These are phyloP conservation scores for Polyporus tsugae DNA, from an alignment of 1,284 basidiomycete genomes.

Conservation along the genomic window DNA sequence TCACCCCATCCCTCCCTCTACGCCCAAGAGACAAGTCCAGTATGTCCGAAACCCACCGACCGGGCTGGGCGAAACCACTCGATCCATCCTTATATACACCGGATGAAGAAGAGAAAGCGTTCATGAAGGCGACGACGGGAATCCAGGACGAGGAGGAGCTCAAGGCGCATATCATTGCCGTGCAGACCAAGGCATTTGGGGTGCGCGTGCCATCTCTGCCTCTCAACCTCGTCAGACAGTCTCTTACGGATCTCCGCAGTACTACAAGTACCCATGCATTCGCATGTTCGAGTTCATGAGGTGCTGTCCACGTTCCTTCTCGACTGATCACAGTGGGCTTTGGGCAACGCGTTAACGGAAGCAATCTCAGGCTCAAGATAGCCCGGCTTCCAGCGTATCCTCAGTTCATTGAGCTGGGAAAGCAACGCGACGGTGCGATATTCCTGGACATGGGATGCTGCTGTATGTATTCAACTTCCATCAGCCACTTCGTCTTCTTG, in stretches of 20 bases:
- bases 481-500: neutral
- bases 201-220: conserved; percentile 8
- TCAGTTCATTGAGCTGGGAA: conserved; percentile 45
- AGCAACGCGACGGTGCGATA: conserved; percentile 49
- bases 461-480: conserved; percentile 45
- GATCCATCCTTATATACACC: conserved; percentile 13
- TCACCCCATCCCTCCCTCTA: neutral
- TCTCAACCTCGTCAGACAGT: neutral
- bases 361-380: conserved; percentile 26
- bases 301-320: conserved; percentile 8
- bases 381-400: conserved; percentile 24
- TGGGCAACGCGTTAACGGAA: neutral
- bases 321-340: neutral
- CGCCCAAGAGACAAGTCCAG: neutral
- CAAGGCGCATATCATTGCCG: conserved; percentile 25
- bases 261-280: conserved; percentile 31
- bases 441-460: conserved; percentile 56
- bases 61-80: conserved; percentile 20
- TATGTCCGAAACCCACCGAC: conserved; percentile 17
- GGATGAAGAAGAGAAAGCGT: conserved; percentile 27
- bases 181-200: conserved; percentile 29
- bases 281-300: conserved; percentile 29
- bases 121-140: conserved; percentile 31
- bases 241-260: conserved; percentile 13
- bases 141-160: conserved; percentile 30